Percentiles rank a stretch among this genome's conserved stretches.
Evolutionary conservation across 257 asterid genomes (phyloP).

Genomic region (Ophiorrhiza pumila): DNA sequence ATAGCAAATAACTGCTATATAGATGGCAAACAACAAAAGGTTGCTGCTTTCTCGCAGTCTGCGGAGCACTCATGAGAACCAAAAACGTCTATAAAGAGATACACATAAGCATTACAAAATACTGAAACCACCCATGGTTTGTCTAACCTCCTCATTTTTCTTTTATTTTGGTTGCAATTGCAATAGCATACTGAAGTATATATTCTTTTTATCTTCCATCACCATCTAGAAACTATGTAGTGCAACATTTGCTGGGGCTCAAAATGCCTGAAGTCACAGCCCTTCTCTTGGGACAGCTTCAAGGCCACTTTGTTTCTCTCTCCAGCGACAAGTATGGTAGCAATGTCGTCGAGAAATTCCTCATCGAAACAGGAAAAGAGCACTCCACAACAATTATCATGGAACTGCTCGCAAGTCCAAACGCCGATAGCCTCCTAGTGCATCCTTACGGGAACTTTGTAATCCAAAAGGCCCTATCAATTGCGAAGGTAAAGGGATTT

Average conservation of each 20-base stretch:
- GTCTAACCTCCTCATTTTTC: slow-evolving; percentile 10
- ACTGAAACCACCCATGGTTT: slow-evolving; percentile 75
- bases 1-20: slow-evolving; percentile 44
- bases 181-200: neutral
- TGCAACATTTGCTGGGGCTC: slow-evolving; percentile 62
- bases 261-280: slow-evolving; percentile 38
- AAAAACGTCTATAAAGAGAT: slow-evolving; percentile 44
- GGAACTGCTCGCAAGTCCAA: slow-evolving; percentile 48
- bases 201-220: slow-evolving; percentile 3
- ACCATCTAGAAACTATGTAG: slow-evolving; percentile 65
- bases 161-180: slow-evolving; percentile 7
- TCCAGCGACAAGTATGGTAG: slow-evolving; percentile 73
- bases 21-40: slow-evolving; percentile 69
- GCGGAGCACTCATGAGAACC: slow-evolving; percentile 49
- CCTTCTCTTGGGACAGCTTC: slow-evolving; percentile 38
- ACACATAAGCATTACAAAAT: slow-evolving; percentile 41
- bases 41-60: slow-evolving; percentile 69
- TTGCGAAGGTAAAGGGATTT: slow-evolving; percentile 40
- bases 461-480: slow-evolving; percentile 57
- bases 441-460: slow-evolving; percentile 80
- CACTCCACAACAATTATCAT: slow-evolving; percentile 24
- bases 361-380: slow-evolving; percentile 33
- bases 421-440: slow-evolving; percentile 44
- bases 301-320: slow-evolving; percentile 44
- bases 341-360: slow-evolving; percentile 69